A percentile compares a stretch with the other conserved stretches of the same genome.
Evolutionary conservation across 2,329 filamentous ascomycete species (phyloP).

Genomic region (Huntiella bhutanensis): DNA sequence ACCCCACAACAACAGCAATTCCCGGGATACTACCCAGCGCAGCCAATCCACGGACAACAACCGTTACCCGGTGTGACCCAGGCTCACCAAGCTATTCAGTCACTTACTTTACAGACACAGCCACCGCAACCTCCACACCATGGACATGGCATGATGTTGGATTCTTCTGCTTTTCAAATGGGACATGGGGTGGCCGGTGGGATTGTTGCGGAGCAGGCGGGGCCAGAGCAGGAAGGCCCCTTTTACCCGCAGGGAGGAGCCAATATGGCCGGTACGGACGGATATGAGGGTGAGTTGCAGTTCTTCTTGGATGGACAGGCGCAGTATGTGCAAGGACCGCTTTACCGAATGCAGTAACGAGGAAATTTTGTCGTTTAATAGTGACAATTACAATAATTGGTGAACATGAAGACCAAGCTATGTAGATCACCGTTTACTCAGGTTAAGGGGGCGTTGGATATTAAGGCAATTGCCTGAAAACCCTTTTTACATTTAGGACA

Average conservation of each 20-base stretch:
- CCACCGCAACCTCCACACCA: background rate
- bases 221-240: background rate
- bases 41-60: background rate
- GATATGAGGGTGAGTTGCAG: conserved; percentile 28
- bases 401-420: too few species aligned
- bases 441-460: too few species aligned
- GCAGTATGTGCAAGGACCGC: background rate
- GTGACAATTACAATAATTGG: too few species aligned
- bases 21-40: background rate
- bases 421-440: too few species aligned
- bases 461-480: too few species aligned
- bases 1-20: background rate
- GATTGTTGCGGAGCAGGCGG: background rate
- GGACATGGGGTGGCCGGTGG: background rate
- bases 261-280: conserved; percentile 22
- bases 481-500: too few species aligned
- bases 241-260: conserved; percentile 3
- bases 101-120: background rate
- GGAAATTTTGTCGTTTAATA: too few species aligned
- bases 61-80: background rate
- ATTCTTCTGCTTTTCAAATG: background rate
- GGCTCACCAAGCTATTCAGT: background rate
- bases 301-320: conserved; percentile 23
- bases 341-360: background rate
- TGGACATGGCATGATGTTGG: background rate